These are phyloP conservation scores for Zygoascus hellenicus DNA, from an alignment of 1,139 yeast genomes.

Conservation along the genomic window DNA sequence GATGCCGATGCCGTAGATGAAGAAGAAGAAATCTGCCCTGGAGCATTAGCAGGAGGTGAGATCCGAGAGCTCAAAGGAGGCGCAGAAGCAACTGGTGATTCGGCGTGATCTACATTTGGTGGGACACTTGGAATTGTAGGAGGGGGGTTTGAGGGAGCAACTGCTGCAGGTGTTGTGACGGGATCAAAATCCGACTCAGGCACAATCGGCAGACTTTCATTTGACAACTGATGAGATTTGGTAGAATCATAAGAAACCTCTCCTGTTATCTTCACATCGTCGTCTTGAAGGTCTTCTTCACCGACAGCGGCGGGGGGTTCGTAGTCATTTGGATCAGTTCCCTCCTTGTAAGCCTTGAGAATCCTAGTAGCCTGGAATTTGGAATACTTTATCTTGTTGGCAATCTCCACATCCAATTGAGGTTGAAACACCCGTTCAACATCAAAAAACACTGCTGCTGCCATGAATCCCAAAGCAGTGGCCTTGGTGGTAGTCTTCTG, in stretches of 20 bases:
- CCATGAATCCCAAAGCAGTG: slow-evolving; percentile 46
- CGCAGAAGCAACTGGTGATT: slow-evolving; percentile 17
- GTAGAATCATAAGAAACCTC: slow-evolving; percentile 24
- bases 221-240: background rate
- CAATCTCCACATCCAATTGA: slow-evolving; percentile 25
- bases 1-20: slow-evolving; percentile 30
- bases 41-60: slow-evolving; percentile 20
- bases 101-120: too few species aligned
- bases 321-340: slow-evolving; percentile 51
- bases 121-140: slow-evolving; percentile 12
- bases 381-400: slow-evolving; percentile 46
- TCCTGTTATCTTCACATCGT: slow-evolving; percentile 33
- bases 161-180: background rate
- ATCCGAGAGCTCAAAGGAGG: slow-evolving; percentile 14
- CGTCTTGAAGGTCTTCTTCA: slow-evolving; percentile 7
- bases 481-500: slow-evolving; percentile 33
- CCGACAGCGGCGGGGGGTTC: slow-evolving; percentile 31
- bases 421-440: slow-evolving; percentile 39
- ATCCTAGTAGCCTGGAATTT: slow-evolving; percentile 56
- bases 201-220: background rate
- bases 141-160: slow-evolving; percentile 7
- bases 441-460: slow-evolving; percentile 46
- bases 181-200: background rate
- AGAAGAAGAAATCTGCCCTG: slow-evolving; percentile 38
- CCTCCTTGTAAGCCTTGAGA: slow-evolving; percentile 40